Evolutionary conservation across 2,329 filamentous ascomycete species (phyloP), one percentile per base, ranked within the genome.

Genomic region (Nemania sp.): DNA sequence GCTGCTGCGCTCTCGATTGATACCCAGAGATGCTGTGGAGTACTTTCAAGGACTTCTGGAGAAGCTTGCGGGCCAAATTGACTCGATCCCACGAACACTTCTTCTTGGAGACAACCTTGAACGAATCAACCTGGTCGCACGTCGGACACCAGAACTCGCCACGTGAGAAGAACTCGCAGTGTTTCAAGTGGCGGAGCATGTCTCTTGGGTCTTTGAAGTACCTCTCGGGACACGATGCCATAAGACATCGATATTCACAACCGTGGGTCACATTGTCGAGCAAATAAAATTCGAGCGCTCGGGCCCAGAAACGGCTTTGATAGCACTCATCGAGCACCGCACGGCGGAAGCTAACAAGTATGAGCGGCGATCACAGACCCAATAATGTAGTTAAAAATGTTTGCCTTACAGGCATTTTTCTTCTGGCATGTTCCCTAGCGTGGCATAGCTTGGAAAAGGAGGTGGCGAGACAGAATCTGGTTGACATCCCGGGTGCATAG

Each of bases 131-230:
- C 2, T 42, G 13, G 15, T 63, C n/a, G 32, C 65, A 69, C 15
- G 18, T 46, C 10, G 67, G 68, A 20, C 68, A 69, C 7, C 34
- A 56, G 54, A 66, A 64, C 34, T 55, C 40, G 9, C 63, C 65
- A 6, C 61, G 9, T 2, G 56, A n/a, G 20, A 68, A 63, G 18
- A 34, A 54, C 13, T 53, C 12, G 46, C 68, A 69, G 4, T 37
- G 1, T 46, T 64, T 65, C 11, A 68, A 57, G 48, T 69, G 68
- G 1, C 21, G 45, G 29, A 68, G 46, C 68, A 69, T 69, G 3
- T 49, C 21, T 32, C 55, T 51, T 1, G 56, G 17, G 2, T 50
- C 46, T 7, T 59, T 59, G 17, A 68, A 69, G 9, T 54, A 35
- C 13, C 25, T 17, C 9, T 62, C n/a, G 3, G 40, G 37, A 43